phyloP scores from a whole-genome alignment of 805 yeast genomes.

The Saturnispora zaruensis region DNA sequence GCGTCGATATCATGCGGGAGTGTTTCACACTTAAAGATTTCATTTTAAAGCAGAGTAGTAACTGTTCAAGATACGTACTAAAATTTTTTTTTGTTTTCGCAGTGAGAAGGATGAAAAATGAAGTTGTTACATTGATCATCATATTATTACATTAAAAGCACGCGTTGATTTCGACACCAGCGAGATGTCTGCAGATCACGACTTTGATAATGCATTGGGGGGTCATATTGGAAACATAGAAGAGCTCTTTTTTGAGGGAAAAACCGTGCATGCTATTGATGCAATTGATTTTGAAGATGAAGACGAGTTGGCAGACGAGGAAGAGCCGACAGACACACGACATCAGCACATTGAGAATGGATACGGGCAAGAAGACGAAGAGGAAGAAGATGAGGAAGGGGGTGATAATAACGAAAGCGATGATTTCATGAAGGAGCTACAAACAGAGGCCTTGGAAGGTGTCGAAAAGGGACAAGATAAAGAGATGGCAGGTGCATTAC shows the following conservation, averaged over 20 bases:
- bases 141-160: neutral
- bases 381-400: conserved; percentile 31
- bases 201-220: conserved; percentile 26
- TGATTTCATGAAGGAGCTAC: conserved; percentile 31
- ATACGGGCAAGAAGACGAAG: conserved; percentile 9
- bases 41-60: neutral
- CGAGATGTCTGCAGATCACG: conserved; percentile 21
- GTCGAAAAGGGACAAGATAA: conserved; percentile 27
- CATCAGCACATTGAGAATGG: conserved; percentile 5
- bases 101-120: neutral
- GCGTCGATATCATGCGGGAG: conserved; percentile 12
- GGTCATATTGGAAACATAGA: conserved; percentile 30
- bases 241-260: conserved; percentile 32
- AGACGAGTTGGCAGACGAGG: conserved; percentile 92
- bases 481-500: conserved; percentile 22
- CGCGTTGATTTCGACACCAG: neutral
- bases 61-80: neutral
- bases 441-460: conserved; percentile 31
- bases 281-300: conserved; percentile 93
- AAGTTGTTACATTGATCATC: neutral
- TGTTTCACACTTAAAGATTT: neutral
- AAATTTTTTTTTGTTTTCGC: too few species aligned
- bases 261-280: conserved; percentile 74
- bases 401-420: conserved; percentile 32
- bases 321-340: conserved; percentile 27